A percentile compares a stretch with the other conserved stretches of the same genome.
phyloP scores from a whole-genome alignment of 345 rosid species.

The Draba incana region DNA sequence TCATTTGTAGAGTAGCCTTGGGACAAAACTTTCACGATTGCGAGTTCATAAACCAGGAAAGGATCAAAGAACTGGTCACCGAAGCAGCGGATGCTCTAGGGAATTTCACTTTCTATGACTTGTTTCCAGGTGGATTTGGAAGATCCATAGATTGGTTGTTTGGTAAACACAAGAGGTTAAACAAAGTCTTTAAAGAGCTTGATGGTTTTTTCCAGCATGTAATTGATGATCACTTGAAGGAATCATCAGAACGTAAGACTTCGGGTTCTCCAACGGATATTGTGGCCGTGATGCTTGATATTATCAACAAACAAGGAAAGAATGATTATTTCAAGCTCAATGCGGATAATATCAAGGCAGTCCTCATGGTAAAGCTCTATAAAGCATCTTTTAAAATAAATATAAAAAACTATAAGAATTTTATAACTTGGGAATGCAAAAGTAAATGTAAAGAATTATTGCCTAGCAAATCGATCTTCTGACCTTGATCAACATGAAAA shows the following conservation, averaged over 20 bases:
- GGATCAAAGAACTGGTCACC: slow-evolving; percentile 10
- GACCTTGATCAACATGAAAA: too few species aligned
- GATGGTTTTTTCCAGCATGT: slow-evolving; percentile 48
- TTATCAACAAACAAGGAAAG: background rate
- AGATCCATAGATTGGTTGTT: slow-evolving; percentile 47
- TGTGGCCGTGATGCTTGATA: slow-evolving; percentile 24
- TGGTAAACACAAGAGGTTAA: slow-evolving; percentile 32
- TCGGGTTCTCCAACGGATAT: too few species aligned
- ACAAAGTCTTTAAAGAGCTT: slow-evolving; percentile 40
- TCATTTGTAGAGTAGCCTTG: too few species aligned
- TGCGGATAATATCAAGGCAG: slow-evolving; percentile 13
- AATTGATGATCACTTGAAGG: slow-evolving; percentile 54
- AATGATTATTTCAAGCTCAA: background rate
- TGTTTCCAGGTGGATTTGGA: slow-evolving; percentile 45
- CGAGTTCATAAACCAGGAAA: slow-evolving; percentile 3
- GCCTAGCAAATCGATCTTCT: too few species aligned
- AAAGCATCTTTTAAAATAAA: too few species aligned
- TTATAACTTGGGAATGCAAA: too few species aligned
- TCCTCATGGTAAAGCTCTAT: slow-evolving; percentile 24
- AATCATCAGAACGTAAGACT: slow-evolving; percentile 3
- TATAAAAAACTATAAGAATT: too few species aligned
- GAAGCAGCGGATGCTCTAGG: slow-evolving; percentile 17
- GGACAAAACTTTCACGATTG: too few species aligned
- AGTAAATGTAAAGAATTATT: too few species aligned
- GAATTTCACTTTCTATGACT: slow-evolving; percentile 25